phyloP scores from a whole-genome alignment of 345 rosid genomes.

The Euphorbia tirucalli region DNA sequence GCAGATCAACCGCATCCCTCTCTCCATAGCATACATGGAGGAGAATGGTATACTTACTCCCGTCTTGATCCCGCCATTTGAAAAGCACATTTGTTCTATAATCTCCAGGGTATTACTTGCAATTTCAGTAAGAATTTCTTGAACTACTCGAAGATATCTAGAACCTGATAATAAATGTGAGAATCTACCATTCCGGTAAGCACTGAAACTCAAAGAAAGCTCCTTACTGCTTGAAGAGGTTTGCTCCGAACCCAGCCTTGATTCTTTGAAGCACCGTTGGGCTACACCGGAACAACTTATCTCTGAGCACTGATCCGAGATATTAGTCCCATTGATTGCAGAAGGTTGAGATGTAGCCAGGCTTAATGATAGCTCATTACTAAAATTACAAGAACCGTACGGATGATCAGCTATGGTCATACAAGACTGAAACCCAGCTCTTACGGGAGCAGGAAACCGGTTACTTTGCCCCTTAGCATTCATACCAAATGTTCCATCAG shows the following conservation, averaged over 20 bases:
- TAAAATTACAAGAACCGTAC: constrained; percentile 31
- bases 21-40: constrained; percentile 19
- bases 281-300: constrained; percentile 35
- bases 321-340: constrained; percentile 24
- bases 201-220: constrained; percentile 44
- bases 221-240: constrained; percentile 54
- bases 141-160: constrained; percentile 64
- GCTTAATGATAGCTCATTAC: constrained; percentile 72
- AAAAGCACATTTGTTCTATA: constrained; percentile 37
- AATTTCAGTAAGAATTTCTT: constrained; percentile 79
- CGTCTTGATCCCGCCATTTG: constrained; percentile 26
- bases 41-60: constrained; percentile 26
- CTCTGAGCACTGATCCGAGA: constrained; percentile 59
- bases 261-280: constrained; percentile 32
- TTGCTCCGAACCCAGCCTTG: too few species aligned
- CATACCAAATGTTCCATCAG: constrained; percentile 34
- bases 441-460: constrained; percentile 34
- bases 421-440: constrained; percentile 43
- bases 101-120: constrained; percentile 69
- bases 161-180: constrained; percentile 56
- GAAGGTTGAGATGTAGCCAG: constrained; percentile 57
- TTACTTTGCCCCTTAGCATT: constrained; percentile 31
- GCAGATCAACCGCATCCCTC: constrained; percentile 17
- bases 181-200: constrained; percentile 35
- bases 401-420: constrained; percentile 27